phyloP scores from a whole-genome alignment of 2,329 filamentous ascomycete species.

The Epichloe scottii region DNA sequence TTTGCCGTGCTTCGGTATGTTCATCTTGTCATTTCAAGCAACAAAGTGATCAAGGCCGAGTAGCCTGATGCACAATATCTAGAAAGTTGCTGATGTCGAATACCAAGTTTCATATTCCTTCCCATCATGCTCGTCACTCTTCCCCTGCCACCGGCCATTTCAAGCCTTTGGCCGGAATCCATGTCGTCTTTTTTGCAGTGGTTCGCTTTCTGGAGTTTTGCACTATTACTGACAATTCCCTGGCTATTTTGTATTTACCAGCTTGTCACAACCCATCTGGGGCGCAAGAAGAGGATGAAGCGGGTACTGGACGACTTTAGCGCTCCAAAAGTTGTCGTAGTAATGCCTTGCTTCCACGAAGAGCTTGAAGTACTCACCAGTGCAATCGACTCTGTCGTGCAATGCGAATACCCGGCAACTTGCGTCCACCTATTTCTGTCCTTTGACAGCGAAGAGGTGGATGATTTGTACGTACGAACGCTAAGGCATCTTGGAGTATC shows the following conservation, averaged over 20 bases:
- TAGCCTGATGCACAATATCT: neutral
- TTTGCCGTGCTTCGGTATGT: conserved; percentile 66
- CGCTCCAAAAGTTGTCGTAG: conserved; percentile 86
- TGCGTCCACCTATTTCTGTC: conserved; percentile 93
- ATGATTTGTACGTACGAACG: conserved; percentile 79
- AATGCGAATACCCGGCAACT: conserved; percentile 83
- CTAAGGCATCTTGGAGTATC: conserved; percentile 77
- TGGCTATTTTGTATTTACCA: conserved; percentile 93
- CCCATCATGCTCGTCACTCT: conserved; percentile 91
- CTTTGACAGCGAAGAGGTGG: conserved; percentile 82
- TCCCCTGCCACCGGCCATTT: conserved; percentile 63
- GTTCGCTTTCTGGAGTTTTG: conserved; percentile 94
- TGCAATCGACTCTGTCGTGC: conserved; percentile 81
- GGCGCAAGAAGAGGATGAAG: conserved; percentile 70
- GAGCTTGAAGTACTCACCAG: conserved; percentile 71
- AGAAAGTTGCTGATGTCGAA: neutral
- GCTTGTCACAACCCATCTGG: conserved; percentile 75
- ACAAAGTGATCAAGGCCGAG: neutral
- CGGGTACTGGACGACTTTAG: conserved; percentile 71
- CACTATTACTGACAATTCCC: conserved; percentile 70
- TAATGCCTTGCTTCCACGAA: conserved; percentile 96
- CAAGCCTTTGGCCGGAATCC: conserved; percentile 54
- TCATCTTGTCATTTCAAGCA: neutral
- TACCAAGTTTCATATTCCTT: conserved; percentile 62
- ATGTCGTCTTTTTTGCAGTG: conserved; percentile 71